Conservation (phyloP, 225 moss, liverwort and hornwort species). For the Bryoerythrophyllum caledonicum region DNA sequence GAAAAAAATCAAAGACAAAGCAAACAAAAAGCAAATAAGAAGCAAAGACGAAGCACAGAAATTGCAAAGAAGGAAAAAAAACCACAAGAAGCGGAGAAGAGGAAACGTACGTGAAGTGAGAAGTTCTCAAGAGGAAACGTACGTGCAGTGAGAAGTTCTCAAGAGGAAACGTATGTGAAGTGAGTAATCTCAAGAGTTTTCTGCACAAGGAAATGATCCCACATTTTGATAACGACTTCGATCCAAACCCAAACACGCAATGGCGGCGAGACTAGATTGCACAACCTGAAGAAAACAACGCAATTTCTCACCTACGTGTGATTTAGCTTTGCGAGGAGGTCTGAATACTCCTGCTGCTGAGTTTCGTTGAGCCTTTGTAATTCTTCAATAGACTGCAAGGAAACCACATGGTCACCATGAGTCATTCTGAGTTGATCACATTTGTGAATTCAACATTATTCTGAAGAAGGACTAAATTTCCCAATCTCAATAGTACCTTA, state of each 20-base stretch:
- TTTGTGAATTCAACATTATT: not conserved
- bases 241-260: no score
- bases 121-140: no score
- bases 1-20: no score
- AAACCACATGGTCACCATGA: not conserved
- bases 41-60: no score
- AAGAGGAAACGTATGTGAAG: no score
- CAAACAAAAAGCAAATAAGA: no score
- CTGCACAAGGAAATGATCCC: constrained; percentile 33
- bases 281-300: not conserved
- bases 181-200: constrained; percentile 68
- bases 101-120: no score
- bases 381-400: constrained; percentile 74
- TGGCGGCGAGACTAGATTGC: not conserved
- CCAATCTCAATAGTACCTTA: constrained; percentile 42
- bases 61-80: no score
- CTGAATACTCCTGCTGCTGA: constrained; percentile 64
- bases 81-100: no score
- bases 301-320: constrained; percentile 55
- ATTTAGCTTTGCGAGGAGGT: constrained; percentile 57
- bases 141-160: no score
- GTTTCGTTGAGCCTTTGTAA: constrained; percentile 56
- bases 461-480: accelerated
- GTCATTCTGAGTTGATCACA: not conserved
- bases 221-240: not conserved